These are phyloP conservation scores for Circinella umbellata DNA, from an alignment of 371 early-diverging fungal genomes.

Conservation along the genomic window DNA sequence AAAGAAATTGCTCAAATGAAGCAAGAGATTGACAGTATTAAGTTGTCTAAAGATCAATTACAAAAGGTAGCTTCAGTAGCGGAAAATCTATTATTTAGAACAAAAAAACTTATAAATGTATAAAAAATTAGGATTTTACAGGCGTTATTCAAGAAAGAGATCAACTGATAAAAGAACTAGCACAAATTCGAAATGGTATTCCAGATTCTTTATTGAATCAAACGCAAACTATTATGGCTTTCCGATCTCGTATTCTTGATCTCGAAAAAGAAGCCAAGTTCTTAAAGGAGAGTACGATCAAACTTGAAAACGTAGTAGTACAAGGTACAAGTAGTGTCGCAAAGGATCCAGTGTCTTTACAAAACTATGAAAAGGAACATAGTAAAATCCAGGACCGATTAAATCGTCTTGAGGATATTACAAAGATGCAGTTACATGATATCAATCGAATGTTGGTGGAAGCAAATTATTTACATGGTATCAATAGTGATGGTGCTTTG, in stretches of 20 bases:
- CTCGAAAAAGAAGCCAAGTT: constrained; percentile 48
- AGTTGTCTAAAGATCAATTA: constrained; percentile 63
- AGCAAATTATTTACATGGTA: constrained; percentile 56
- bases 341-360: constrained; percentile 33
- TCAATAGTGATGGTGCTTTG: constrained; percentile 36
- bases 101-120: background rate
- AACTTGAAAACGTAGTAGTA: constrained; percentile 34
- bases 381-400: constrained; percentile 66
- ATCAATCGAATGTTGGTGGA: constrained; percentile 74
- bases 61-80: constrained; percentile 49
- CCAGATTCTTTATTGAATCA: constrained; percentile 51
- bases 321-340: constrained; percentile 45
- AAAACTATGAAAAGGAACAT: constrained; percentile 56
- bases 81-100: background rate
- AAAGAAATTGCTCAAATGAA: constrained; percentile 17
- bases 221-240: constrained; percentile 55
- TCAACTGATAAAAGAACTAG: constrained; percentile 67
- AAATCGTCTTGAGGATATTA: constrained; percentile 65
- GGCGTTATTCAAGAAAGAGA: constrained; percentile 64
- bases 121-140: constrained; percentile 57
- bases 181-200: constrained; percentile 61
- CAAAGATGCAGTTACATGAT: constrained; percentile 65
- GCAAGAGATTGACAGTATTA: constrained; percentile 56
- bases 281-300: constrained; percentile 38
- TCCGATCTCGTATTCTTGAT: constrained; percentile 51